Evolutionary conservation across 208 protist genomes (phyloP).

Genomic region (Zelonia costaricensis): DNA sequence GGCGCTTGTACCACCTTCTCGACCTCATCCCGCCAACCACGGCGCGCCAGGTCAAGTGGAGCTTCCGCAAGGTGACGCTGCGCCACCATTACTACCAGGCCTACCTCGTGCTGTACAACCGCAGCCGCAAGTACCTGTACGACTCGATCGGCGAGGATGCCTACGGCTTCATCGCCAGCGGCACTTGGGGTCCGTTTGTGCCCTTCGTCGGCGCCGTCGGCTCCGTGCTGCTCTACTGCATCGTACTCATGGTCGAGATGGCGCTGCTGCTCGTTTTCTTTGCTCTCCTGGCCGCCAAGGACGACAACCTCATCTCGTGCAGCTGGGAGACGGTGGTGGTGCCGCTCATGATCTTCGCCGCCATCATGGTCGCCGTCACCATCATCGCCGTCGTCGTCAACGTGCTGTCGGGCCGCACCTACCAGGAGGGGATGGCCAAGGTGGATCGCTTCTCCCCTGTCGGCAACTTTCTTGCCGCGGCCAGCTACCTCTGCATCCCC

Average conservation of each 20-base stretch:
- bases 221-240: constrained; percentile 61
- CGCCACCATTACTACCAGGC: constrained; percentile 90
- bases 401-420: constrained; percentile 39
- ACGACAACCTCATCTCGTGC: constrained; percentile 43
- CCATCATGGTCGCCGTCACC: constrained; percentile 47
- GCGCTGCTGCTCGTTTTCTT: constrained; percentile 70
- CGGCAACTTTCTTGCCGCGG: constrained; percentile 71
- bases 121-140: constrained; percentile 80
- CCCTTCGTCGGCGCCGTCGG: constrained; percentile 51
- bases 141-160: constrained; percentile 79
- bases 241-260: constrained; percentile 57
- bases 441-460: constrained; percentile 74
- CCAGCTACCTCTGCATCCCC: constrained; percentile 58
- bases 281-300: constrained; percentile 52
- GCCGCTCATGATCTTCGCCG: constrained; percentile 62
- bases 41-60: constrained; percentile 81
- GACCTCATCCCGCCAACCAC: constrained; percentile 71
- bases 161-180: constrained; percentile 82
- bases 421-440: constrained; percentile 56
- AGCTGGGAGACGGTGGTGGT: constrained; percentile 42
- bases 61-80: constrained; percentile 83
- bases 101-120: constrained; percentile 81
- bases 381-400: constrained; percentile 60
- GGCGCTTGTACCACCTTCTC: constrained; percentile 85
- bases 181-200: constrained; percentile 86